Evolutionary conservation across 2,329 filamentous ascomycete species (phyloP).

Genomic region (Botrytis paeoniae): DNA sequence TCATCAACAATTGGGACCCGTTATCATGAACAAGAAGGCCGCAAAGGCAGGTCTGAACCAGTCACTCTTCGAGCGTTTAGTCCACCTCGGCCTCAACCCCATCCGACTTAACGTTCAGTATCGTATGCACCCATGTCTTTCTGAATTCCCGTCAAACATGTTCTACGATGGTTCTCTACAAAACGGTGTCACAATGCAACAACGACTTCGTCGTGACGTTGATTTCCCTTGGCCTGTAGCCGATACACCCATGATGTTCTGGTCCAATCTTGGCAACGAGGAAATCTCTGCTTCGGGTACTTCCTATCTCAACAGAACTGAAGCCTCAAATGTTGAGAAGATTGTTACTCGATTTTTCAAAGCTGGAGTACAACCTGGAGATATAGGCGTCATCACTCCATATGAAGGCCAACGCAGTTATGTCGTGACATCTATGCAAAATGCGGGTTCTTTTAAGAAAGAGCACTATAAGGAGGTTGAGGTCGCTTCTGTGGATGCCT

Average conservation of each 20-base stretch:
- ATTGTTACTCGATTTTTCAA: conserved; percentile 99
- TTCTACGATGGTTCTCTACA: conserved; percentile 98
- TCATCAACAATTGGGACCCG: conserved; percentile 94
- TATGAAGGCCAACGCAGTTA: conserved; percentile 98
- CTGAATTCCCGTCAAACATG: conserved; percentile 98
- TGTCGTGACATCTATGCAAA: conserved; percentile 99
- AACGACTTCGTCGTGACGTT: conserved; percentile 85
- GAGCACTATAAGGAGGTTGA: conserved; percentile 98
- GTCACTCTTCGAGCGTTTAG: conserved; percentile 95
- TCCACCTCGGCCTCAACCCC: conserved; percentile 84
- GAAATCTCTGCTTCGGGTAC: conserved; percentile 98
- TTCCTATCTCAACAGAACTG: conserved; percentile 95
- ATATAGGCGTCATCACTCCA: conserved; percentile 97
- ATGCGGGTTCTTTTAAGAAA: conserved; percentile 95
- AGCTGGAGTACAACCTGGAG: conserved; percentile 87
- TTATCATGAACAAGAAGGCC: conserved; percentile 99
- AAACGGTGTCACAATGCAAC: conserved; percentile 88
- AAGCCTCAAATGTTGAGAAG: conserved; percentile 97
- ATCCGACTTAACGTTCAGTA: conserved; percentile 97
- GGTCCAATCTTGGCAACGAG: conserved; percentile 96
- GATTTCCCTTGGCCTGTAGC: conserved; percentile 97
- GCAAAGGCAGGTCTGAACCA: conserved; percentile 97
- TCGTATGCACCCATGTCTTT: conserved; percentile 97
- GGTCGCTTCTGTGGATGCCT: conserved; percentile 96
- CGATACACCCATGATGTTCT: conserved; percentile 99